phyloP scores from a whole-genome alignment of 2,329 filamentous ascomycete genomes.

The Talaromyces amestolkiae region DNA sequence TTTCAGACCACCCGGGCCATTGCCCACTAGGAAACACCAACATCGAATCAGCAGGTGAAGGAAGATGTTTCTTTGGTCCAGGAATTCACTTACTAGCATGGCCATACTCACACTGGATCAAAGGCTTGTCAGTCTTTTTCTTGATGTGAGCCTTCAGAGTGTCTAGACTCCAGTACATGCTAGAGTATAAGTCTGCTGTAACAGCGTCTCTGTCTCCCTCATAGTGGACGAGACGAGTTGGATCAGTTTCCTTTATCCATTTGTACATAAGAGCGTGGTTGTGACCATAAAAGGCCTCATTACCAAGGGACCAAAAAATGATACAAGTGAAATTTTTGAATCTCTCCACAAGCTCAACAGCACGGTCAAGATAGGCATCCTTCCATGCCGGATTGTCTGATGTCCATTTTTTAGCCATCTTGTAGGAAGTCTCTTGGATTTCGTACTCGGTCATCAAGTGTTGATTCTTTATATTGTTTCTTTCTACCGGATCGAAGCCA shows the following conservation, averaged over 20 bases:
- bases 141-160: conserved; percentile 49
- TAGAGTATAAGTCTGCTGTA: conserved; percentile 65
- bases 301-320: conserved; percentile 71
- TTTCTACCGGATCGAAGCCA: conserved; percentile 38
- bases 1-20: conserved; percentile 66
- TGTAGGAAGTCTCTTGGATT: conserved; percentile 53
- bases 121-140: conserved; percentile 46
- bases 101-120: conserved; percentile 51
- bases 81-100: conserved; percentile 49
- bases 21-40: conserved; percentile 55
- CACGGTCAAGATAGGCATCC: conserved; percentile 66
- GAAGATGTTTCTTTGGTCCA: neutral
- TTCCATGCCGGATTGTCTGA: conserved; percentile 41
- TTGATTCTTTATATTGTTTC: conserved; percentile 52
- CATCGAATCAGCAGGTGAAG: neutral
- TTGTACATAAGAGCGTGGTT: conserved; percentile 69
- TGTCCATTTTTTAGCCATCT: conserved; percentile 28
- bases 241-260: conserved; percentile 57
- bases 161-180: conserved; percentile 63
- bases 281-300: conserved; percentile 68
- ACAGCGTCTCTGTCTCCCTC: conserved; percentile 62
- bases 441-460: conserved; percentile 60
- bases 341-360: conserved; percentile 61
- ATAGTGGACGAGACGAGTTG: conserved; percentile 62
- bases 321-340: conserved; percentile 69